These are phyloP conservation scores for Aspergillus ochraceoroseus DNA, from an alignment of 2,329 filamentous ascomycete species.

Conservation along the genomic window DNA sequence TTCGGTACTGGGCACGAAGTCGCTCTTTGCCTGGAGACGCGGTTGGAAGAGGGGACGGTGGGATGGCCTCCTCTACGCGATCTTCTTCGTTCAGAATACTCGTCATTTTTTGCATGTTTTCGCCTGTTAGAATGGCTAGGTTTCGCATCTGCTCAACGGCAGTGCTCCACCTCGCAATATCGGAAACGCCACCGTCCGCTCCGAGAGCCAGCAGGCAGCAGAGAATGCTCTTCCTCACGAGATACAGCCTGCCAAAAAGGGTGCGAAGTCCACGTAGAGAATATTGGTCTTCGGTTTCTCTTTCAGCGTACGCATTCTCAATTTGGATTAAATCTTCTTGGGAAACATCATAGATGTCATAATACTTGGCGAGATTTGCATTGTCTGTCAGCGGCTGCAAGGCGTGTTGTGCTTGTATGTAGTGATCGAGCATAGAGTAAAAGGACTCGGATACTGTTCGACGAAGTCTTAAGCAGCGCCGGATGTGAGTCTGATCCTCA, in stretches of 20 bases:
- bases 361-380: slow-evolving; percentile 82
- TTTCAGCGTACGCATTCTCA: slow-evolving; percentile 58
- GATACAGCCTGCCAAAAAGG: slow-evolving; percentile 72
- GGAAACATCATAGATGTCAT: slow-evolving; percentile 80
- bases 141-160: slow-evolving; percentile 69
- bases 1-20: slow-evolving; percentile 79
- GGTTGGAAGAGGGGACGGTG: slow-evolving; percentile 57
- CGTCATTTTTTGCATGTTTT: slow-evolving; percentile 62
- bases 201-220: slow-evolving; percentile 86
- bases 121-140: slow-evolving; percentile 58
- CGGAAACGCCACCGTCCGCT: slow-evolving; percentile 69
- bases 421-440: slow-evolving; percentile 63
- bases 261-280: slow-evolving; percentile 77
- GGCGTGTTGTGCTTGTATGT: slow-evolving; percentile 63
- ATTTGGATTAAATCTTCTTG: slow-evolving; percentile 67
- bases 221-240: slow-evolving; percentile 75
- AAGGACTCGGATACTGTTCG: slow-evolving; percentile 68
- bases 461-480: slow-evolving; percentile 75
- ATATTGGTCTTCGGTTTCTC: slow-evolving; percentile 69
- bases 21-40: slow-evolving; percentile 72
- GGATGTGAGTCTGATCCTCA: slow-evolving; percentile 72
- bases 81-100: slow-evolving; percentile 73
- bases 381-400: slow-evolving; percentile 71
- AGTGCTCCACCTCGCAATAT: slow-evolving; percentile 72
- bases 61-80: slow-evolving; percentile 51